Evolutionary conservation across 129 eudicot genomes (phyloP), one percentile per base, ranked within the genome.

Genomic region (Chrysanthemum makinoi): DNA sequence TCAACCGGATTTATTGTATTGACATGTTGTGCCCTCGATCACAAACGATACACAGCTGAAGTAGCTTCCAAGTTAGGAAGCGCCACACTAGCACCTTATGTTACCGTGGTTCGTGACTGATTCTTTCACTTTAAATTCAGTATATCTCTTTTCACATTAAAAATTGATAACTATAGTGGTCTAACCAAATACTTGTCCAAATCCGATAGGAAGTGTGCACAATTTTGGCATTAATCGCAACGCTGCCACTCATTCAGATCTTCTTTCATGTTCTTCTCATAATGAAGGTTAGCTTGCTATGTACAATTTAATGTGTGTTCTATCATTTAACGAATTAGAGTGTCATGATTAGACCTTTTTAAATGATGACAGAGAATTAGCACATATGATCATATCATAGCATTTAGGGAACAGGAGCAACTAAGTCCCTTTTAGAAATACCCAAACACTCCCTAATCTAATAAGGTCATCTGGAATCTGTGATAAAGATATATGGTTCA

Each of bases 231-330:
- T 85, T 94, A 95, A 87, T 94, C 30, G 98, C 98, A 51, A 94
- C 98, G 15, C 84, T 94, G 69, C 98, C 98, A 7, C 87, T 89
- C 4, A 85, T 83, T 79, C 98, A 94, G 78, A 96, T 94, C 85
- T 94, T 94, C 90, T 94, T 94, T 80, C 98, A 94, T 83, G 82
- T 94, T 74, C 98, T 94, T 74, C 95, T 94, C 56, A 89, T 89
- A 59, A 94, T 87, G 80, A 94, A 94, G 91, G 98, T 89, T 16
- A 56, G 73, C 47, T 22, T 75, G 33, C 8, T 59, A 67, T 47
- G n/a, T 75, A 28, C 12, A 26, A 66, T 46, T 22, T 68, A 1
- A 5, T 50, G 20, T 16, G 22, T 65, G 55, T 65, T 35, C 63
- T 19, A 35, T 33, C 13, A 49, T 68, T 51, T 28, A 56, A 74